phyloP scores from a whole-genome alignment of 768 basidiomycete species.

The Leucosporidium creatinivorum region DNA sequence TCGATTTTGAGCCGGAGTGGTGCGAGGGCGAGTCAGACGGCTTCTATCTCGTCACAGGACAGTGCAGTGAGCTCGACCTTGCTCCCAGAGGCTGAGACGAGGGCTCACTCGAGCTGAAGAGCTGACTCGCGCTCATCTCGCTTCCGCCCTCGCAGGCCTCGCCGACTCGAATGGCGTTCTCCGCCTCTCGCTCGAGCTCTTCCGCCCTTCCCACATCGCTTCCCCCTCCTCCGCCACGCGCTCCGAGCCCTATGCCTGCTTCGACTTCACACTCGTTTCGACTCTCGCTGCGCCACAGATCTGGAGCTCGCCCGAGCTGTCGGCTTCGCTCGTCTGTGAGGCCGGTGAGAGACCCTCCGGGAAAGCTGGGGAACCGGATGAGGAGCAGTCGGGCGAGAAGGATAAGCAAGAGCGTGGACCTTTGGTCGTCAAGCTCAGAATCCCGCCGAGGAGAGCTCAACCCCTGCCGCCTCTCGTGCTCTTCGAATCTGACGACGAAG shows the following conservation, averaged over 20 bases:
- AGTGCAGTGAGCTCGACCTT: background rate
- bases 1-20: too few relatives aligned
- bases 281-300: background rate
- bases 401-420: background rate
- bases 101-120: background rate
- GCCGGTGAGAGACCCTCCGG: too few relatives aligned
- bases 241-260: background rate
- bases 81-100: background rate
- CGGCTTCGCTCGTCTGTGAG: background rate
- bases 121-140: too few relatives aligned
- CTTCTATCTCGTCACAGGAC: background rate
- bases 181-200: background rate
- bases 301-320: background rate
- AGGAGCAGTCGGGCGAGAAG: background rate
- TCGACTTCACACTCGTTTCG: background rate
- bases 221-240: background rate
- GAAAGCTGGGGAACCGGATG: too few relatives aligned
- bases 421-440: background rate
- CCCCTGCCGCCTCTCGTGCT: background rate
- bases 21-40: too few relatives aligned
- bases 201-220: too few relatives aligned
- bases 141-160: background rate
- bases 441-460: background rate
- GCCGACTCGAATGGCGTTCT: background rate
- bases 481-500: background rate